Base-by-base conservation (phyloP, 2,329 filamentous ascomycete species). In the Verticillium albo-atrum region DNA sequence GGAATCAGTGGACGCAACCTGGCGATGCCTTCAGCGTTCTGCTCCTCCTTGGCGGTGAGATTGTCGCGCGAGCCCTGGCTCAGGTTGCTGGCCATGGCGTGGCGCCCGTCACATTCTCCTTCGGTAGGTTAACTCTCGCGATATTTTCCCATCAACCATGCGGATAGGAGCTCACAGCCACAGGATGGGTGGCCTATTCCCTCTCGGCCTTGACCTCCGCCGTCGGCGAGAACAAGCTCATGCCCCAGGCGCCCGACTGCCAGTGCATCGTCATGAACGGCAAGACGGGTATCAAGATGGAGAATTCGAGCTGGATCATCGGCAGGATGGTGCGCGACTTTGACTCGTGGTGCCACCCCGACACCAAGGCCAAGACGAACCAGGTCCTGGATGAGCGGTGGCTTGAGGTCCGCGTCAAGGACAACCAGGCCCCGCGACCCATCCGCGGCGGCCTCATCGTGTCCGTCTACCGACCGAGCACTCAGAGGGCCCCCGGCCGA, bases 291-390 rank as follows among this genome's bases (percentile, higher is more conserved):
- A 74, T 75, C 60, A 64, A 66, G 5, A 68, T 75, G 1, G 67
- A 71, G 3, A 80, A 79, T 57, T 66, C 67, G 14, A 71, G 66
- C 23, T 81, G 77, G 77, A 66, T 79, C 4, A 64, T 81, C 10
- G 77, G 76, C 0, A 68, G 78, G 0, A 67, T 80, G 0, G 61
- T 79, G 6, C 68, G 77, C 27, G 77, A 80, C 62, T 74, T 71
- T 34, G 72, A 77, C 12, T 59, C 55, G 34, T 74, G 70, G 69
- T 66, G 63, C 20, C 28, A 66, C 27, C 56, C 56, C 23, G 57
- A 27, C 30, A 30, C 23, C 54, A 25, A 14, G 20, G 32, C n/a
- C 54, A 42, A 25, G 20, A n/a, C 58, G 26, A 61, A 68, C 23
- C 50, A 54, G 23, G 58, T 57, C 54, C 57, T 27, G 58, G 60